Evolutionary conservation across 129 eudicot species (phyloP).

Genomic region (Heracleum sosnowskyi): DNA sequence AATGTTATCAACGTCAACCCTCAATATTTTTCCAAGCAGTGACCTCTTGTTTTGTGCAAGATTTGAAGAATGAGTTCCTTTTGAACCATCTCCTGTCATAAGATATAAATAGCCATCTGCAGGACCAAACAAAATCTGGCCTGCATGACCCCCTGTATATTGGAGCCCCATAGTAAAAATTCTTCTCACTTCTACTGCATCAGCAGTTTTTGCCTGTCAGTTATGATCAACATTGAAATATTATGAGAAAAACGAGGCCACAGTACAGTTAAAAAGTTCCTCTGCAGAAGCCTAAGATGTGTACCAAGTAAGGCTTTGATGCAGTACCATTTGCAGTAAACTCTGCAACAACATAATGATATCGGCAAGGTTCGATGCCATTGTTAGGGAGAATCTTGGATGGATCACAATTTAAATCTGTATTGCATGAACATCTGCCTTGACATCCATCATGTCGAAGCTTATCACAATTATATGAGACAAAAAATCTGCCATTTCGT

Average conservation of each 20-base stretch:
- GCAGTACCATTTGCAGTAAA: slow-evolving; percentile 29
- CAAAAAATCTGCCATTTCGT: slow-evolving; percentile 39
- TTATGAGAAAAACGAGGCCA: background rate
- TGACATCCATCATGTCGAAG: slow-evolving; percentile 35
- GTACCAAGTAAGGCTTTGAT: slow-evolving; percentile 32
- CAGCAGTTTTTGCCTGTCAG: slow-evolving; percentile 32
- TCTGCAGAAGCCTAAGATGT: background rate
- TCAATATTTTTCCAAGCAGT: slow-evolving; percentile 5
- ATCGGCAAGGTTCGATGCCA: slow-evolving; percentile 33
- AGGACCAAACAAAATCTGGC: slow-evolving; percentile 10
- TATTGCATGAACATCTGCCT: slow-evolving; percentile 51
- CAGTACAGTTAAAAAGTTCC: background rate
- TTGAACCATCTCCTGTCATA: background rate
- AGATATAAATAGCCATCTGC: slow-evolving; percentile 4
- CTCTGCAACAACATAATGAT: slow-evolving; percentile 40
- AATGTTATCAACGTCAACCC: slow-evolving; percentile 6
- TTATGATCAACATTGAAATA: background rate
- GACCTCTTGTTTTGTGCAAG: slow-evolving; percentile 9
- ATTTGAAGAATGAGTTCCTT: background rate
- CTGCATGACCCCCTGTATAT: slow-evolving; percentile 3
- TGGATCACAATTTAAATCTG: slow-evolving; percentile 46
- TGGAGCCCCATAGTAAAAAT: slow-evolving; percentile 4
- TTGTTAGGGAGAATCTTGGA: slow-evolving; percentile 18
- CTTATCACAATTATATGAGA: slow-evolving; percentile 41
- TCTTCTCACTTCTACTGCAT: slow-evolving; percentile 5